Conservation (phyloP, 768 basidiomycete genomes). For the Russula sp. region DNA sequence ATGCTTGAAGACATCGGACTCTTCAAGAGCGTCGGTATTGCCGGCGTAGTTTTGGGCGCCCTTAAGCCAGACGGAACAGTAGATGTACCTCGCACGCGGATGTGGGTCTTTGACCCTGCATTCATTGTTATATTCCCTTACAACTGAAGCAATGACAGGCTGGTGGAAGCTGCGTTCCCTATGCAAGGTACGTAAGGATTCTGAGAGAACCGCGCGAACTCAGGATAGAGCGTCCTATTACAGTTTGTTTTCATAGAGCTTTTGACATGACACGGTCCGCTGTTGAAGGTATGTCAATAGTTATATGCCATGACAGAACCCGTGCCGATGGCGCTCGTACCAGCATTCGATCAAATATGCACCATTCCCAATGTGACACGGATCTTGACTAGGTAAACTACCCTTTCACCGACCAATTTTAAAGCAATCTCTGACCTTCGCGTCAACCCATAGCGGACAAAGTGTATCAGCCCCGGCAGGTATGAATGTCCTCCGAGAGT, state of each 20-base stretch:
- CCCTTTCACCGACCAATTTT: neutral
- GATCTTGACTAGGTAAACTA: slow-evolving; percentile 67
- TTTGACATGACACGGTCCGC: slow-evolving; percentile 55
- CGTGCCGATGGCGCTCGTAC: neutral
- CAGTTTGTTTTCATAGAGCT: slow-evolving; percentile 78
- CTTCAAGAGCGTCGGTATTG: slow-evolving; percentile 56
- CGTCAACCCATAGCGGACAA: slow-evolving; percentile 47
- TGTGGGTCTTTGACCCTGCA: slow-evolving; percentile 36
- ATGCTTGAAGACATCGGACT: slow-evolving; percentile 70
- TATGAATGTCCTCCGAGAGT: slow-evolving; percentile 29
- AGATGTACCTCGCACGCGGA: slow-evolving; percentile 59
- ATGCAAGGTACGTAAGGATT: slow-evolving; percentile 52
- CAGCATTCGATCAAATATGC: slow-evolving; percentile 45
- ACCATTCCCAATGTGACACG: slow-evolving; percentile 65
- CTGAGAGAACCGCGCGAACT: neutral
- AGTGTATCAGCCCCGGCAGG: slow-evolving; percentile 39
- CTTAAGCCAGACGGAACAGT: slow-evolving; percentile 56
- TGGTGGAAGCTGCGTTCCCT: slow-evolving; percentile 56
- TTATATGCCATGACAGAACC: neutral
- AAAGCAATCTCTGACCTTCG: neutral
- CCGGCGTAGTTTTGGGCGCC: slow-evolving; percentile 66
- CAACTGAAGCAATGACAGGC: slow-evolving; percentile 36
- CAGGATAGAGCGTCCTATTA: neutral
- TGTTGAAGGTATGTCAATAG: slow-evolving; percentile 4
- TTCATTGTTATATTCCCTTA: neutral